A percentile compares a stretch with the other conserved stretches of the same genome.
These are phyloP conservation scores for Colletotrichum siamense DNA, from an alignment of 2,329 filamentous ascomycete species.

Conservation along the genomic window DNA sequence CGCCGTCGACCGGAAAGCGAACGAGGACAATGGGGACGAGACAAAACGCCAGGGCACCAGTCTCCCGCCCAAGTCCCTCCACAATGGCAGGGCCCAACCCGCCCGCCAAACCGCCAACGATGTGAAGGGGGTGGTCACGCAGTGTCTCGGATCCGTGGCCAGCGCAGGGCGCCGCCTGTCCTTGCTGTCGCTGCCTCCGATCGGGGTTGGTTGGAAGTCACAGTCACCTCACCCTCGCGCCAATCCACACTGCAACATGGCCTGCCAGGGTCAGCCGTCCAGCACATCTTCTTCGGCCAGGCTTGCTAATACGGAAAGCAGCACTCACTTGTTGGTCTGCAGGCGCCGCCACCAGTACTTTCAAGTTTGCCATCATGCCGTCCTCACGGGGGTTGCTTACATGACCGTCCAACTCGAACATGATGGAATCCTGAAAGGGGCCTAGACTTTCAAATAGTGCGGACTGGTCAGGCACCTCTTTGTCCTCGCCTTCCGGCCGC, in stretches of 20 bases:
- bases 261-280: conserved; percentile 16
- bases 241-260: background rate
- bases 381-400: background rate
- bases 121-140: conserved; percentile 11
- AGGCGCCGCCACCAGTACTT: background rate
- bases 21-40: background rate
- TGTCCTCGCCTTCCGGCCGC: background rate
- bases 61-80: background rate
- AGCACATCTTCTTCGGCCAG: background rate
- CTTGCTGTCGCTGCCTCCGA: conserved; percentile 2
- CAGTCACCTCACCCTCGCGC: background rate
- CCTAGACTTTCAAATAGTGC: background rate
- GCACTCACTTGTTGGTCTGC: background rate
- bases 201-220: background rate
- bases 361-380: background rate
- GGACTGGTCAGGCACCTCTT: conserved; percentile 10
- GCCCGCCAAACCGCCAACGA: background rate
- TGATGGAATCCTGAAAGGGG: background rate
- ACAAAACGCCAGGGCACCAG: background rate
- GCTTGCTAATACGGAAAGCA: background rate
- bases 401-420: background rate
- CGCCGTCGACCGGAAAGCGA: background rate
- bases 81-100: background rate
- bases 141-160: conserved; percentile 23
- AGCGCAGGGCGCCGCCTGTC: conserved; percentile 12